Percentiles rank a stretch among this genome's conserved stretches.
phyloP scores from a whole-genome alignment of 306 rosid genomes.

The Castanospermum australe region DNA sequence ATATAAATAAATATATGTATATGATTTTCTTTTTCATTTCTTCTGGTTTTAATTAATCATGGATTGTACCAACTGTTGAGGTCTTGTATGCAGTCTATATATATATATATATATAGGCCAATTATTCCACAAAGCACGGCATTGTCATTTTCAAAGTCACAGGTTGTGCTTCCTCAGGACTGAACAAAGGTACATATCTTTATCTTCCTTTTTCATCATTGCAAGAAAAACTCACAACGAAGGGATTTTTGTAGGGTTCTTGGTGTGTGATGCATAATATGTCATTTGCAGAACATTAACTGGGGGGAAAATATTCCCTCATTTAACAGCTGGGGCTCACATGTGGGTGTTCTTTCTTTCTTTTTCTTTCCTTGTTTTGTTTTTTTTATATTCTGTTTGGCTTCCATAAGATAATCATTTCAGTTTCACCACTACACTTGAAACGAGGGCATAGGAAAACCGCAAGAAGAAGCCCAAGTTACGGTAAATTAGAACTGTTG shows the following conservation, averaged over 20 bases:
- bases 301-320: constrained; percentile 1
- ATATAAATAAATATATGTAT: background rate
- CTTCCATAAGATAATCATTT: background rate
- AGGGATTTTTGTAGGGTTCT: constrained; percentile 4
- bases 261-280: constrained; percentile 8
- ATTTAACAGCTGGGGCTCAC: constrained; percentile 14
- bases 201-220: constrained; percentile 21
- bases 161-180: constrained; percentile 43
- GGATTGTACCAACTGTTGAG: background rate
- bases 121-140: constrained; percentile 35
- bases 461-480: constrained; percentile 11
- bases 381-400: background rate
- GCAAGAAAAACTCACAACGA: background rate
- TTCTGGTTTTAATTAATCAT: background rate
- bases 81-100: background rate
- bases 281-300: constrained; percentile 23
- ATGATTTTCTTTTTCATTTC: background rate
- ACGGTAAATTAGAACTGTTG: constrained; percentile 26
- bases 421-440: constrained; percentile 23
- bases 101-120: constrained; percentile 2
- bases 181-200: constrained; percentile 40
- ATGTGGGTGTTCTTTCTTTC: background rate
- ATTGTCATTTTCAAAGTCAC: constrained; percentile 51
- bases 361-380: no score
- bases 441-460: constrained; percentile 40